Conservation (phyloP, 192 early-diverging fungal species). For the Chytriomyces confervae region DNA sequence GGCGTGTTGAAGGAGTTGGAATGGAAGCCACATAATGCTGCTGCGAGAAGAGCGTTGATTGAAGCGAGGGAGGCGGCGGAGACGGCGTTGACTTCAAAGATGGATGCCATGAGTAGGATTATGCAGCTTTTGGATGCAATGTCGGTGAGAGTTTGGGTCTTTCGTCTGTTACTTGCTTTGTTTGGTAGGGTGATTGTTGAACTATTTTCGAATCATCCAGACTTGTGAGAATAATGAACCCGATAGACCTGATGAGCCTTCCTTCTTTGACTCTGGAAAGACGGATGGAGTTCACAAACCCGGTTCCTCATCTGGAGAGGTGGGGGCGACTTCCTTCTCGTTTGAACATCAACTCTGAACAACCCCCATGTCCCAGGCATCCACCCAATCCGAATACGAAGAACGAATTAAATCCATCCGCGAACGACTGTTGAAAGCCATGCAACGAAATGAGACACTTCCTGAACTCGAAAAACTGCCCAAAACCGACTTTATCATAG, state of each 20-base stretch:
- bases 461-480: slow-evolving; percentile 52
- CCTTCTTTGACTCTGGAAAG: slow-evolving; percentile 22
- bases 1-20: slow-evolving; percentile 52
- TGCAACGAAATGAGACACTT: slow-evolving; percentile 53
- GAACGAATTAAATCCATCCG: slow-evolving; percentile 40
- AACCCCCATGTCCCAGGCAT: neutral
- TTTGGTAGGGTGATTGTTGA: no score
- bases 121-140: slow-evolving; percentile 5
- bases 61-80: slow-evolving; percentile 48
- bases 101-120: slow-evolving; percentile 18
- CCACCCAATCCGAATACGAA: slow-evolving; percentile 18
- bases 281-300: slow-evolving; percentile 22
- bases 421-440: slow-evolving; percentile 46
- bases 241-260: neutral
- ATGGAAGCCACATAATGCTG: slow-evolving; percentile 50
- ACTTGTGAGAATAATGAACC: neutral
- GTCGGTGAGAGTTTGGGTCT: neutral
- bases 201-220: neutral
- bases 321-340: neutral
- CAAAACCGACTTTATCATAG: slow-evolving; percentile 58
- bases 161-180: no score
- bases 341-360: neutral
- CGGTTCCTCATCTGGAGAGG: neutral
- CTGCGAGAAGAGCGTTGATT: slow-evolving; percentile 46
- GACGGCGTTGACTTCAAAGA: slow-evolving; percentile 8